These are phyloP conservation scores for Penicillium longicatenatum DNA, from an alignment of 495 filamentous ascomycete genomes.

Conservation along the genomic window DNA sequence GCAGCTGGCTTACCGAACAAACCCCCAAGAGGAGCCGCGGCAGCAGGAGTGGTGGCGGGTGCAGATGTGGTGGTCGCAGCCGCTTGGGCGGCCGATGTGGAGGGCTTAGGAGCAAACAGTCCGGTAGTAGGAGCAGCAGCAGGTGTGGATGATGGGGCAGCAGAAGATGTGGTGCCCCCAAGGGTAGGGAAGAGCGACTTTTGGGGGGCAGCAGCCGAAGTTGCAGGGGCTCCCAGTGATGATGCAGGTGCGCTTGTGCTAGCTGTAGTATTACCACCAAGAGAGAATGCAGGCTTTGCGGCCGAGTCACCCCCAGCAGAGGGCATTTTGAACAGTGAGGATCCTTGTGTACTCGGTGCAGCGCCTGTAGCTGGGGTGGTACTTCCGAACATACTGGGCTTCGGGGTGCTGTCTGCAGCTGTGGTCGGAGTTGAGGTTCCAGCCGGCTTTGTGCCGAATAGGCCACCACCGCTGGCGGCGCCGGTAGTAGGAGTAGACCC, in stretches of 20 bases:
- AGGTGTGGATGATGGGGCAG: slow-evolving; percentile 40
- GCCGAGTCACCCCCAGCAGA: slow-evolving; percentile 30
- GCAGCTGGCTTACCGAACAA: slow-evolving; percentile 34
- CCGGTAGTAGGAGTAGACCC: slow-evolving; percentile 29
- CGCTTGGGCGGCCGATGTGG: slow-evolving; percentile 26
- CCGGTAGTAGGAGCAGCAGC: slow-evolving; percentile 39
- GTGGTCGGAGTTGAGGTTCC: slow-evolving; percentile 41
- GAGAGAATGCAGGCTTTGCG: slow-evolving; percentile 34
- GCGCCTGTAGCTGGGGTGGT: slow-evolving; percentile 35
- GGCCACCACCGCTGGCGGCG: slow-evolving; percentile 23
- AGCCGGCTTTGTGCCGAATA: slow-evolving; percentile 50
- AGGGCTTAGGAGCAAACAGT: slow-evolving; percentile 43
- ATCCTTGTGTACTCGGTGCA: slow-evolving; percentile 18
- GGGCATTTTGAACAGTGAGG: slow-evolving; percentile 40
- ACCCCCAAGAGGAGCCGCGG: slow-evolving; percentile 18
- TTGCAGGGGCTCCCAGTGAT: slow-evolving; percentile 31
- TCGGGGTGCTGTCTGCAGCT: slow-evolving; percentile 24
- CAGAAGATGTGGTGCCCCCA: slow-evolving; percentile 38
- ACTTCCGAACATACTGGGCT: slow-evolving; percentile 36
- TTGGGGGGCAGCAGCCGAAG: slow-evolving; percentile 40
- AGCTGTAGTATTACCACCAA: slow-evolving; percentile 25
- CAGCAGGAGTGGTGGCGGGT: background rate
- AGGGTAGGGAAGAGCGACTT: slow-evolving; percentile 42
- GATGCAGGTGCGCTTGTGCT: slow-evolving; percentile 27
- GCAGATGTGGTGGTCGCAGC: slow-evolving; percentile 19